Evolutionary conservation across 495 filamentous ascomycete species (phyloP).

Genomic region (Penicillium cosmopolitanum): DNA sequence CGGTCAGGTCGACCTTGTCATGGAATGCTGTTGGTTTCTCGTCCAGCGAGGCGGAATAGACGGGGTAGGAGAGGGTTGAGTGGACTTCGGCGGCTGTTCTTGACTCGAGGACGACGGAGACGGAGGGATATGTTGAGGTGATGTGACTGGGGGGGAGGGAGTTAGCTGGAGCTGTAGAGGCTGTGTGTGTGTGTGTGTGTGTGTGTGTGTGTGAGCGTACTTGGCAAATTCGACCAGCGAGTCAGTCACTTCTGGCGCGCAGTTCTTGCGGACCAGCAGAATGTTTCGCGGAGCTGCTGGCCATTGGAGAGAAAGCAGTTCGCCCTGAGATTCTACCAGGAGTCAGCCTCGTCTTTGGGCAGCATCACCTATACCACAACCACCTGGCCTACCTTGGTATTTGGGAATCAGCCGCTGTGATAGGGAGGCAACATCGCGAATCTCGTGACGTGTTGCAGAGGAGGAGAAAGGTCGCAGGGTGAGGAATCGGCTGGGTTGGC

Average conservation of each 20-base stretch:
- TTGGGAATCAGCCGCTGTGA: conserved; percentile 47
- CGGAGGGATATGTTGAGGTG: conserved; percentile 74
- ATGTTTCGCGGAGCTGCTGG: conserved; percentile 87
- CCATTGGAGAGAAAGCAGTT: conserved; percentile 85
- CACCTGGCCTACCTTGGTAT: conserved; percentile 52
- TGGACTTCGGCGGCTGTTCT: conserved; percentile 74
- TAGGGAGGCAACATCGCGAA: conserved; percentile 47
- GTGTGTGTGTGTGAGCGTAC: too few species aligned
- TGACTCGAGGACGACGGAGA: conserved; percentile 82
- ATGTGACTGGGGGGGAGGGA: conserved; percentile 60
- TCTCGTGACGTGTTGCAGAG: conserved; percentile 40
- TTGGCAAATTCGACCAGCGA: conserved; percentile 79
- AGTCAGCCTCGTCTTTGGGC: background rate
- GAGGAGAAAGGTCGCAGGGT: conserved; percentile 42
- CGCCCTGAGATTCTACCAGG: conserved; percentile 56
- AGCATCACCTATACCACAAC: conserved; percentile 6
- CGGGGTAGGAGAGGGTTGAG: conserved; percentile 71
- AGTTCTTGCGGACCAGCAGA: conserved; percentile 84
- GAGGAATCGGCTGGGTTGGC: background rate
- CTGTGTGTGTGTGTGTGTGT: too few species aligned
- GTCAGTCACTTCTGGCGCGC: conserved; percentile 68
- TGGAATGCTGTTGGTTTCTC: conserved; percentile 46
- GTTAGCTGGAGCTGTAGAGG: too few species aligned
- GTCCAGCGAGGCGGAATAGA: conserved; percentile 59
- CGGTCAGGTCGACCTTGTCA: conserved; percentile 81